Evolutionary conservation across 306 rosid species (phyloP), one percentile per base, ranked within the genome.

Genomic region (Acacia acuminata): DNA sequence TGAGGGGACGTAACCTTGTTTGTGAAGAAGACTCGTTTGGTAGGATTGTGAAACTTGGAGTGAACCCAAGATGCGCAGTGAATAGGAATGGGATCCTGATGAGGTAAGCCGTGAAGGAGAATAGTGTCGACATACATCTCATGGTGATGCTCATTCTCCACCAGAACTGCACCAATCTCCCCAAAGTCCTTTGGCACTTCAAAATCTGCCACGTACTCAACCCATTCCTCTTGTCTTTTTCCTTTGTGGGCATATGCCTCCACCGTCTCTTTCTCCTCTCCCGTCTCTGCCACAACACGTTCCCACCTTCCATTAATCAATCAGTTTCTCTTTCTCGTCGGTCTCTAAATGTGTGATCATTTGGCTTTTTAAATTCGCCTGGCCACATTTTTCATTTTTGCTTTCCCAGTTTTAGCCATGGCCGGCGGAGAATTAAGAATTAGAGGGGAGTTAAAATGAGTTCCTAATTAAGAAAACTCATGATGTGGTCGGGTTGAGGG

Each of bases 71-170:
- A 90, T 22, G 77, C 78, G 66, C 97, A 91, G 1, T 82, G 73
- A 32, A 91, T 43, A 17, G 8, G 73, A 14, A 89, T 0, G 25
- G 88, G 82, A 7, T 83, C 88, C 6, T 86, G 11, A 0, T 78
- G 42, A 38, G 42, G 77, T 73, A 84, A 78, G 67, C 92, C 93
- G 19, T 83, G 27, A 7, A 93, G 77, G 51, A 76, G 58, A 2
- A 93, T 90, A 36, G 83, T 83, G 79, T 89, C 85, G 8, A 93
- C 60, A 81, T 70, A 93, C 87, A 88, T 90, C 88, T 93, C 97
- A n/a, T 25, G 84, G 84, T 86, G 95, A 83, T 91, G 94, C 77
- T 91, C 95, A 85, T 93, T 93, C 87, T 86, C 92, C 14, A 93
- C 88, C 42, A 84, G n/a, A 34, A 93, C 64, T 6, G 92, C 95